Evolutionary conservation across 1,284 basidiomycete genomes (phyloP), one percentile per base, ranked within the genome.

Genomic region (Trichosporon ovoides): DNA sequence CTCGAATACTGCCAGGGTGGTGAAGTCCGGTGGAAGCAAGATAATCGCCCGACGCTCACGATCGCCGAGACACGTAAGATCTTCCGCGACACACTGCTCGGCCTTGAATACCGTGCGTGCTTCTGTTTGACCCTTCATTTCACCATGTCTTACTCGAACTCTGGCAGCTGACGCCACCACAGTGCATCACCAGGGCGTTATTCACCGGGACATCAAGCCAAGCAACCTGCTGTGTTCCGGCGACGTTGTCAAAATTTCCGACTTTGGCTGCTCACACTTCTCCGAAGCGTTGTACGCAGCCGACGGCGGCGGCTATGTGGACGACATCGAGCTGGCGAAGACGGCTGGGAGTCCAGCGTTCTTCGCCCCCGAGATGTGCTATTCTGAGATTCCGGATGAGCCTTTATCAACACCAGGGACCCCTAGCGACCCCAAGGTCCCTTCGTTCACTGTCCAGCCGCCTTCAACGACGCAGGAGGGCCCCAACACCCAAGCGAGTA

Each of bases 171-270:
- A 48, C 43, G 16, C 43, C 9, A n/a, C 28, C 24, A 24, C 43
- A 48, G 43, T 98, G 7, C 95, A 98, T 74, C 85, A 89, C 69
- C 91, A 98, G 72, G 95, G 95, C 36, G 97, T 99, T 76, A 98
- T 98, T 54, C 96, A 99, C 78, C 90, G 96, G 58, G 96, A 99
- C 77, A 98, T 98, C 81, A 98, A 98, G 77, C 96, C 96, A 12
- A 92, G 91, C 59, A 99, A 99, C 75, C 84, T 99, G 35, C 83
- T 99, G 16, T 92, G 89, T 85, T 88, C 89, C 16, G 82, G 83
- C 35, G 85, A 87, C 49, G 85, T 83, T 57, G 93, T 98, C 79
- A 99, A 99, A 78, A 98, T 99, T 63, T 92, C 89, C 20, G 96
- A 98, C 78, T 98, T 99, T 77, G 95, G 96, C 56, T 93, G 96